A percentile compares a stretch with the other conserved stretches of the same genome.
Evolutionary conservation across 192 early-diverging fungal genomes (phyloP).

Genomic region (Coemansia furcata): DNA sequence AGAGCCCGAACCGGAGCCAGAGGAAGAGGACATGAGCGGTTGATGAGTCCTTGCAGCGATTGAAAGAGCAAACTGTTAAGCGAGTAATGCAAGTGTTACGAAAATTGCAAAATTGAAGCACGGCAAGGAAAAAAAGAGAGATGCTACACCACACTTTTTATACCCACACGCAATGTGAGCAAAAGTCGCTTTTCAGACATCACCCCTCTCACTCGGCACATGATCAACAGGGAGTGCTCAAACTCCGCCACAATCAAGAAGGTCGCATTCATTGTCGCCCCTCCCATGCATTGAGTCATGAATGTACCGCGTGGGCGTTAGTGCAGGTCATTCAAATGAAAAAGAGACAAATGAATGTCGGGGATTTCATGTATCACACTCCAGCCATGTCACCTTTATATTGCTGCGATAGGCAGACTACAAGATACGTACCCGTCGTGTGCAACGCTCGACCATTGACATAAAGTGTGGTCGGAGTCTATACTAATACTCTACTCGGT

Average conservation of each 20-base stretch:
- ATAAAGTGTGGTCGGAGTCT: too few species aligned
- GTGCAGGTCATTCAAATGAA: background rate
- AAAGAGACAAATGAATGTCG: background rate
- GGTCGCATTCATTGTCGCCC: background rate
- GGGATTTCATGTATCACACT: background rate
- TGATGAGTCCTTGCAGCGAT: background rate
- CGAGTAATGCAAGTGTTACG: background rate
- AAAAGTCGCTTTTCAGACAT: background rate
- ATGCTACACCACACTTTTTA: background rate
- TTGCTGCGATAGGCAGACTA: background rate
- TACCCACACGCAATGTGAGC: background rate
- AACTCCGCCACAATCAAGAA: background rate
- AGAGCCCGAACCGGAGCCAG: too few species aligned
- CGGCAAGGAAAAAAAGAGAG: background rate
- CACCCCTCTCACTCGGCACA: too few species aligned
- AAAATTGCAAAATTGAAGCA: slow-evolving; percentile 14
- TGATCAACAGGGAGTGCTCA: background rate
- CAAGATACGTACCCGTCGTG: too few species aligned
- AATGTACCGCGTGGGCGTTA: background rate
- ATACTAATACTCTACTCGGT: too few species aligned
- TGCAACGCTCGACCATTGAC: too few species aligned
- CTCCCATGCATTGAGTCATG: background rate
- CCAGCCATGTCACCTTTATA: background rate
- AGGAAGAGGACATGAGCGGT: too few species aligned
- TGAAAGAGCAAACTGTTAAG: background rate